These are phyloP conservation scores for Hypoxylon sp. DNA, from an alignment of 2,329 filamentous ascomycete species.

Conservation along the genomic window DNA sequence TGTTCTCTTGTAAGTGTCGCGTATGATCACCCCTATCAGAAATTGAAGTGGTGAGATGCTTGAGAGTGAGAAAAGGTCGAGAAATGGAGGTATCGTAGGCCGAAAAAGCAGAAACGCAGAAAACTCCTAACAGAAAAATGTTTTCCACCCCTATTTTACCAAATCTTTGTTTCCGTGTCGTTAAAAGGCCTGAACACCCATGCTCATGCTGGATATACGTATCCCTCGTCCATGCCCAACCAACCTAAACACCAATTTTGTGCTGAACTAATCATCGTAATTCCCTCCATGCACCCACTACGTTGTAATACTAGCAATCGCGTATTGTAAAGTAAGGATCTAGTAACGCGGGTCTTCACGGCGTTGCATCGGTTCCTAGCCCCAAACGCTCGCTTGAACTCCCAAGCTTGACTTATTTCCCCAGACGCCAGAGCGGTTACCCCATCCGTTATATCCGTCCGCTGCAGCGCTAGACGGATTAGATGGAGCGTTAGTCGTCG, in stretches of 20 bases:
- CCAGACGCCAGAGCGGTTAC: slow-evolving; percentile 86
- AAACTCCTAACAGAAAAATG: slow-evolving; percentile 47
- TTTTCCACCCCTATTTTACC: slow-evolving; percentile 42
- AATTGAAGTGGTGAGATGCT: slow-evolving; percentile 6
- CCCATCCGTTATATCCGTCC: slow-evolving; percentile 76
- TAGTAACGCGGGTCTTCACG: slow-evolving; percentile 17
- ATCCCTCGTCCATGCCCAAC: slow-evolving; percentile 51
- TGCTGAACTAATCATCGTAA: slow-evolving; percentile 44
- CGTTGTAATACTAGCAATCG: slow-evolving; percentile 10
- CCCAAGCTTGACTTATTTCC: slow-evolving; percentile 85
- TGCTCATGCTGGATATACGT: slow-evolving; percentile 57
- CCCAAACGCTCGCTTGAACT: slow-evolving; percentile 95
- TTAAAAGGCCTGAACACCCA: slow-evolving; percentile 56
- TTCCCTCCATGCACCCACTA: slow-evolving; percentile 8
- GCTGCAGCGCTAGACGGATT: slow-evolving; percentile 67
- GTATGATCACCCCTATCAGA: slow-evolving; percentile 23
- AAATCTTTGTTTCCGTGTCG: slow-evolving; percentile 51
- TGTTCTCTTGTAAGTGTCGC: slow-evolving; percentile 40
- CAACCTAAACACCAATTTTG: slow-evolving; percentile 55
- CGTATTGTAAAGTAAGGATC: slow-evolving; percentile 4
- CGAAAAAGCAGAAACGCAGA: slow-evolving; percentile 43
- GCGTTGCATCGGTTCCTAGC: slow-evolving; percentile 64
- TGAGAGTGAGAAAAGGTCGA: slow-evolving; percentile 20
- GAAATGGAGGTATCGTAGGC: slow-evolving; percentile 40
- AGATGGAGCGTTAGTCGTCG: slow-evolving; percentile 66